Conservation (phyloP, 2,329 filamentous ascomycete genomes). For the Akanthomyces uredinophilus region DNA sequence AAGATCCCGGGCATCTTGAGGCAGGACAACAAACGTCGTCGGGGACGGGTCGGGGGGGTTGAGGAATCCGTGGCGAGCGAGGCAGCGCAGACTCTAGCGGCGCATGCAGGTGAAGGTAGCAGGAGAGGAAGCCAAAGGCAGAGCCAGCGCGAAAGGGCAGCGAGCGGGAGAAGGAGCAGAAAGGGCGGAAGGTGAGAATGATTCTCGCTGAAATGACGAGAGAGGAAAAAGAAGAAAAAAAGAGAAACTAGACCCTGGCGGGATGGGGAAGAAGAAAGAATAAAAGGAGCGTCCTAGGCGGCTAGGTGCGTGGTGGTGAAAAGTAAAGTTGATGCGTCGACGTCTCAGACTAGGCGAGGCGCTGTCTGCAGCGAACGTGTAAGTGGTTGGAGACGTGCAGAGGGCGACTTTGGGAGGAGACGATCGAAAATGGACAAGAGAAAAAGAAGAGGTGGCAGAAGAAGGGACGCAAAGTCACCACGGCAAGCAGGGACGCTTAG, state of each 20-base stretch:
- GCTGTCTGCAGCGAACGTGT: slow-evolving; percentile 1
- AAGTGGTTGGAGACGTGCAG: slow-evolving; percentile 12
- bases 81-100: background rate
- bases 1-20: slow-evolving; percentile 53
- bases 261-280: background rate
- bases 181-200: background rate
- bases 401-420: background rate
- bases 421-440: background rate
- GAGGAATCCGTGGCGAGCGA: slow-evolving; percentile 1
- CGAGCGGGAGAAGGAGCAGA: too few relatives aligned
- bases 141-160: background rate
- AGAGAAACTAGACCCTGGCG: background rate
- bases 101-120: slow-evolving; percentile 5
- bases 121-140: background rate
- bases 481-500: background rate
- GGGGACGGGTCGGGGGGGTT: background rate
- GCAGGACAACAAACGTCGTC: slow-evolving; percentile 7
- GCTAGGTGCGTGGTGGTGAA: background rate
- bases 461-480: background rate
- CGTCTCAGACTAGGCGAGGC: slow-evolving; percentile 8
- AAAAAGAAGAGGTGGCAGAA: background rate
- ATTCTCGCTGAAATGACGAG: background rate
- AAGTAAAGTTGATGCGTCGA: slow-evolving; percentile 4
- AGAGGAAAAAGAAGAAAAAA: background rate
- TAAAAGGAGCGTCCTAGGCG: background rate